Percentiles rank a stretch among this genome's conserved stretches.
Evolutionary conservation across 1,284 basidiomycete species (phyloP).

Genomic region (Pyrrhoderma lamaoense): DNA sequence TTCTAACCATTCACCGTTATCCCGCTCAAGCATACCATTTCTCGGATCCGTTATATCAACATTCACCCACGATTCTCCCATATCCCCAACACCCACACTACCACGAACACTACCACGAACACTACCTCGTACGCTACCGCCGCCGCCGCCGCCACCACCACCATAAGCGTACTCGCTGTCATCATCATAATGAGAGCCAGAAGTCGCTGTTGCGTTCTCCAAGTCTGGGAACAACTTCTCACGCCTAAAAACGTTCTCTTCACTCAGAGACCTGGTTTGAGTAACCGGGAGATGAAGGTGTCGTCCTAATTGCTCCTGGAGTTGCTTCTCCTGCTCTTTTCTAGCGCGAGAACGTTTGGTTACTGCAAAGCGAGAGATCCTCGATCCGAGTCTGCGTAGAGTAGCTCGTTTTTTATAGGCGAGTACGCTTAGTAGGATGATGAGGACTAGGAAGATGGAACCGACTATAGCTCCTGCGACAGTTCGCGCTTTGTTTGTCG

Average conservation of each 20-base stretch:
- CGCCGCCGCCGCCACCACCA: no score
- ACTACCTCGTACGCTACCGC: no score
- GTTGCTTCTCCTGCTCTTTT: no score
- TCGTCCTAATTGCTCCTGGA: neutral
- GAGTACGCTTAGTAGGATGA: no score
- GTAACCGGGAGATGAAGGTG: neutral
- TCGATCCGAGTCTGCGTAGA: neutral
- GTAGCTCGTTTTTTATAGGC: neutral
- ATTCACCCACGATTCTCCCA: neutral
- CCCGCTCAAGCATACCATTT: neutral
- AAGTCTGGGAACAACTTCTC: neutral
- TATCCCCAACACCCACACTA: no score
- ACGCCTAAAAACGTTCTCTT: neutral
- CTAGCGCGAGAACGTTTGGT: no score
- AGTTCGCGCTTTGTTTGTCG: neutral
- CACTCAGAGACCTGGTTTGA: neutral
- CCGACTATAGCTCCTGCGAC: neutral
- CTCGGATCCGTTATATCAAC: conserved; percentile 2
- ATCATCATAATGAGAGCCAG: conserved; percentile 2
- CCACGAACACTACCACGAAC: no score
- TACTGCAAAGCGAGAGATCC: neutral
- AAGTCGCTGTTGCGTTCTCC: neutral
- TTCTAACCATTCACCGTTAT: conserved; percentile 12
- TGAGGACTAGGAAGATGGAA: no score
- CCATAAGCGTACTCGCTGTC: no score